phyloP scores from a whole-genome alignment of 1,139 yeast genomes.

The Tardiomyces depauwii region DNA sequence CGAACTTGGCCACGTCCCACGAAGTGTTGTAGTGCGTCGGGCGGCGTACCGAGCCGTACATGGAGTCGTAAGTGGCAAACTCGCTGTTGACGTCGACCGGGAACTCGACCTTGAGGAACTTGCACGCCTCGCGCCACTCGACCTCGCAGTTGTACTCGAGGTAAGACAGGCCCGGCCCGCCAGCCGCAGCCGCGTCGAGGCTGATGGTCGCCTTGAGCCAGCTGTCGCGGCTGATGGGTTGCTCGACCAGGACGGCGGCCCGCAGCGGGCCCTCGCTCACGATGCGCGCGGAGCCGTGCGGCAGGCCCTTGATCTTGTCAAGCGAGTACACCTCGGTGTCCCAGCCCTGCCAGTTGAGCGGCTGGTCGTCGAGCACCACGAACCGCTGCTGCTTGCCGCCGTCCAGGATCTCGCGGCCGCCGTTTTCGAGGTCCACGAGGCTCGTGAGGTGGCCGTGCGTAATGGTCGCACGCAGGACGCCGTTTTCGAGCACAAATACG shows the following conservation, averaged over 20 bases:
- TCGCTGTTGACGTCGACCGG: slow-evolving; percentile 77
- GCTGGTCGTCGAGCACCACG: slow-evolving; percentile 78
- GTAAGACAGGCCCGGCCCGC: slow-evolving; percentile 18
- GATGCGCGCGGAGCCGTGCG: slow-evolving; percentile 34
- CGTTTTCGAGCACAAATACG: slow-evolving; percentile 44
- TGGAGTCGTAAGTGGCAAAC: slow-evolving; percentile 80
- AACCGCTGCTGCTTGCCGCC: slow-evolving; percentile 50
- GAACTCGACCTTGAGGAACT: slow-evolving; percentile 87
- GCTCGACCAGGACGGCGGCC: slow-evolving; percentile 47
- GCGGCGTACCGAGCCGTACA: slow-evolving; percentile 79
- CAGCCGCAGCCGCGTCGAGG: slow-evolving; percentile 40
- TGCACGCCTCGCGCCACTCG: slow-evolving; percentile 79
- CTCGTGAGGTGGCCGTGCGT: slow-evolving; percentile 57
- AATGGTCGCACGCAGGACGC: slow-evolving; percentile 46
- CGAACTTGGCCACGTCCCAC: slow-evolving; percentile 96
- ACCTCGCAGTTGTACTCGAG: slow-evolving; percentile 49
- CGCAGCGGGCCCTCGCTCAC: slow-evolving; percentile 46
- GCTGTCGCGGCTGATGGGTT: slow-evolving; percentile 45
- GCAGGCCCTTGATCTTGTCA: slow-evolving; percentile 48
- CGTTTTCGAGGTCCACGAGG: slow-evolving; percentile 45
- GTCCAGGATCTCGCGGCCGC: slow-evolving; percentile 57
- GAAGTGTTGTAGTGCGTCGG: slow-evolving; percentile 91
- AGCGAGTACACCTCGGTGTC: slow-evolving; percentile 86
- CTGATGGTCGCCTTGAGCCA: slow-evolving; percentile 61
- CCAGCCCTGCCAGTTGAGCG: slow-evolving; percentile 92